Conservation (phyloP, 2,329 filamentous ascomycete genomes). For the Calonectria multiphialidica region DNA sequence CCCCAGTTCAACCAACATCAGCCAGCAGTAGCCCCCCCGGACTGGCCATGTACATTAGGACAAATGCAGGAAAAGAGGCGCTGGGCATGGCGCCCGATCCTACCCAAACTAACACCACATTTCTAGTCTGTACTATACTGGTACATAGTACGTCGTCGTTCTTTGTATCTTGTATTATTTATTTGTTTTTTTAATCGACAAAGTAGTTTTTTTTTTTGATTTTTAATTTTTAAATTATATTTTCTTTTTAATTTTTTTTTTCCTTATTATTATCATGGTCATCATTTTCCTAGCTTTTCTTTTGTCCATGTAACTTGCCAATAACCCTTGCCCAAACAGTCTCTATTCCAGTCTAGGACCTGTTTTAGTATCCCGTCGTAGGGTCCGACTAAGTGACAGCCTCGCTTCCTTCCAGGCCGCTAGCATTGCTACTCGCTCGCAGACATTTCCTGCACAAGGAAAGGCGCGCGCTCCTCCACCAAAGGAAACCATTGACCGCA, state of each 20-base stretch:
- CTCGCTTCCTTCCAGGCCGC: neutral
- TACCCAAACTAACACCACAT: neutral
- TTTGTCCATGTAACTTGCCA: neutral
- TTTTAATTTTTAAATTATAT: too few species aligned
- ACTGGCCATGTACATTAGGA: neutral
- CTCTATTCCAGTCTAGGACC: neutral
- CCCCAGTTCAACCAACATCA: neutral
- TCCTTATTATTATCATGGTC: too few species aligned
- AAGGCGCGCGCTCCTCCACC: neutral
- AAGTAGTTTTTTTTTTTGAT: neutral
- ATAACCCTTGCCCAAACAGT: neutral
- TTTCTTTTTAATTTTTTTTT: neutral
- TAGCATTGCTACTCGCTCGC: slow-evolving; percentile 4
- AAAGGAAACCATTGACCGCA: neutral
- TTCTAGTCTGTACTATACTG: neutral
- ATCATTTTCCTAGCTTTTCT: too few species aligned
- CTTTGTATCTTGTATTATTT: neutral
- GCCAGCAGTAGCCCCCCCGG: neutral
- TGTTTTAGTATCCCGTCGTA: neutral
- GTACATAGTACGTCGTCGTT: neutral
- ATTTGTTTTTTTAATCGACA: too few species aligned
- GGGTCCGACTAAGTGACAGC: neutral
- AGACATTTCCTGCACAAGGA: slow-evolving; percentile 9
- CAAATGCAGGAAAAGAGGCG: neutral
- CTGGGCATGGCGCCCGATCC: neutral